A percentile compares a stretch with the other conserved stretches of the same genome.
These are phyloP conservation scores for Aspergillus brasiliensis DNA, from an alignment of 2,329 filamentous ascomycete genomes.

Conservation along the genomic window DNA sequence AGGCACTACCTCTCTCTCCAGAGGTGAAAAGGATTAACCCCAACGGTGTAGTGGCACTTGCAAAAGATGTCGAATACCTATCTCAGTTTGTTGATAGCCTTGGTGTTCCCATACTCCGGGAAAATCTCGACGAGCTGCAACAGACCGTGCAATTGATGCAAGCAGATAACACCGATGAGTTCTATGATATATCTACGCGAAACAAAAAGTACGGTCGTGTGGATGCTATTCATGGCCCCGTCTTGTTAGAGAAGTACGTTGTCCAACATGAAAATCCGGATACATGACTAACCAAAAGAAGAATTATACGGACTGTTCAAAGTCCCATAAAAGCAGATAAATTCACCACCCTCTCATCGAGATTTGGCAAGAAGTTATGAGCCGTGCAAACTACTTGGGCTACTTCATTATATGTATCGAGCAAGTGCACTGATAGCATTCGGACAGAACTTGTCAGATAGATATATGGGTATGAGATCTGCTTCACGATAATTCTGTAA, in stretches of 20 bases:
- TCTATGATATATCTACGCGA: conserved; percentile 85
- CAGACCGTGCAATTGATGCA: conserved; percentile 90
- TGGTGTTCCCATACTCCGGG: conserved; percentile 82
- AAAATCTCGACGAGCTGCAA: conserved; percentile 88
- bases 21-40: conserved; percentile 85
- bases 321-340: conserved; percentile 63
- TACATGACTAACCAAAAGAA: conserved; percentile 38
- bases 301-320: conserved; percentile 66
- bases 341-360: conserved; percentile 71
- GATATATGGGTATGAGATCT: neutral
- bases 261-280: neutral
- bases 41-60: conserved; percentile 77
- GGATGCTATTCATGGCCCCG: conserved; percentile 83
- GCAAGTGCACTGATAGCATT: neutral
- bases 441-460: neutral
- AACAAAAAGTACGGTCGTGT: conserved; percentile 95
- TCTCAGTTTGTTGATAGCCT: conserved; percentile 83
- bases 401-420: neutral
- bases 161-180: conserved; percentile 88
- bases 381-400: neutral
- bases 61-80: conserved; percentile 81
- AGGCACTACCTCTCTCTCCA: conserved; percentile 74
- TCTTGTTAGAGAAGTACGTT: conserved; percentile 84
- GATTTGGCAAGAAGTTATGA: conserved; percentile 65
- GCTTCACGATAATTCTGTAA: neutral